Conservation (phyloP, 2,329 filamentous ascomycete genomes). For the Hymenoscyphus linearis region DNA sequence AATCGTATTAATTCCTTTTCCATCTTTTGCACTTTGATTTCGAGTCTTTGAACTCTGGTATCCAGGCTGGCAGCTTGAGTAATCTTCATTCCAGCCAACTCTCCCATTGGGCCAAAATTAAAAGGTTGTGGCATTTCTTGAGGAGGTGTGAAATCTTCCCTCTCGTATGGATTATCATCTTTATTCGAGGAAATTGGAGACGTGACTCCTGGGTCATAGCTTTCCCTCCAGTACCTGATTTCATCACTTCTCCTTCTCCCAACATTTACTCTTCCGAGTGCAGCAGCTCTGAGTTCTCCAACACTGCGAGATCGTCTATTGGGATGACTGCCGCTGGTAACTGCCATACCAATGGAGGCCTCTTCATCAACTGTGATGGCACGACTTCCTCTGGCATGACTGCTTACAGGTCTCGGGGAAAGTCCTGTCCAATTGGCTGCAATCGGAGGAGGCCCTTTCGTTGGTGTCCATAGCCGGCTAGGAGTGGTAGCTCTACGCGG, state of each 20-base stretch:
- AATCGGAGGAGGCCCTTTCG: conserved; percentile 36
- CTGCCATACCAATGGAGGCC: conserved; percentile 51
- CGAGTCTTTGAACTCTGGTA: conserved; percentile 46
- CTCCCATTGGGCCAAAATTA: conserved; percentile 45
- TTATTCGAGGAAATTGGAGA: conserved; percentile 47
- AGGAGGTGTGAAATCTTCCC: conserved; percentile 16
- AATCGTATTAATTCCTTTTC: conserved; percentile 35
- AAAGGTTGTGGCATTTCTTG: conserved; percentile 46
- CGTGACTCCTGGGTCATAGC: conserved; percentile 47
- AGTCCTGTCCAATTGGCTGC: conserved; percentile 46
- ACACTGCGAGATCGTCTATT: conserved; percentile 56
- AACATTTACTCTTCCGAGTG: conserved; percentile 32
- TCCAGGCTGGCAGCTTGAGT: conserved; percentile 51
- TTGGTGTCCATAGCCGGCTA: conserved; percentile 37
- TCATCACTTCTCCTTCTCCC: conserved; percentile 55
- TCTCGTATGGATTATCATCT: conserved; percentile 36
- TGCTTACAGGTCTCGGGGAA: conserved; percentile 57
- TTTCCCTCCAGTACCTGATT: conserved; percentile 59
- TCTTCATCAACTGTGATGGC: conserved; percentile 26
- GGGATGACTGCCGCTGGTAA: conserved; percentile 48
- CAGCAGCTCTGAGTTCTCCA: conserved; percentile 45
- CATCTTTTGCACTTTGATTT: conserved; percentile 46
- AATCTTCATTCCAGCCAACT: conserved; percentile 51
- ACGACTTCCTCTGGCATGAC: conserved; percentile 45
- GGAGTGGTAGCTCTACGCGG: conserved; percentile 39